Base-by-base conservation (phyloP, 257 asterid genomes). In the Nicotiana paniculata region DNA sequence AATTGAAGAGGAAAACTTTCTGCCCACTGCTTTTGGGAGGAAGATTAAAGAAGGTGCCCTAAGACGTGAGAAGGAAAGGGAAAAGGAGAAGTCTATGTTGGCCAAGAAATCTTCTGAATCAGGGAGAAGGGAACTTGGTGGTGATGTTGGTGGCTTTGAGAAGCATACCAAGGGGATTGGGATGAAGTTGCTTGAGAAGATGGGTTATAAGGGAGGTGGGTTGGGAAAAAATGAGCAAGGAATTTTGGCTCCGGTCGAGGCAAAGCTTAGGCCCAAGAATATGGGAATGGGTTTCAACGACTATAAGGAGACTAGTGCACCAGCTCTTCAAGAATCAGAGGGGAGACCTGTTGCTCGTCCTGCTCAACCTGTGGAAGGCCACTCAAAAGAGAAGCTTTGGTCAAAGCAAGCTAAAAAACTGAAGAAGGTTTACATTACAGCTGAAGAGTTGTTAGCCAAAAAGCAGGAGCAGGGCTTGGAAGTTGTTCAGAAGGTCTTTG, bases 121-220 rank as follows among this genome's bases (percentile, higher is more conserved):
- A 37, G 87, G 64, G 16, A 88, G 79, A 84, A 85, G 81, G 65
- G 95, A 89, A 57, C 72, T 64, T 5, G 63, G 83, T 90, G 2
- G 83, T 80, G 91, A 89, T 46, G 91, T 92, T 58, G 95, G 97
- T 83, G 17, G 83, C 13, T 92, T 95, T 80, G 97, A 93, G 86
- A 88, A 88, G 89, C 90, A 91, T 80, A 92, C 97, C 15, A 90
- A 88, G 77, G 98, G 97, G 33, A 88, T 91, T 81, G 96, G 95
- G 66, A n/a, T 58, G 91, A 92, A 85, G 84, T 81, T 95, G 88
- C 90, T 95, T 39, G 92, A 85, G 87, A 92, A 89, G 90, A 95
- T 93, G 97, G 98, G 98, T 21, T 92, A 92, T 80, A 89, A 79
- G 86, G 98, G 97, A 84, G 98, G 97, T 21, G 97, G 97, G 61